Conservation (phyloP, 768 basidiomycete species). For the Phaeotremella skinneri region DNA sequence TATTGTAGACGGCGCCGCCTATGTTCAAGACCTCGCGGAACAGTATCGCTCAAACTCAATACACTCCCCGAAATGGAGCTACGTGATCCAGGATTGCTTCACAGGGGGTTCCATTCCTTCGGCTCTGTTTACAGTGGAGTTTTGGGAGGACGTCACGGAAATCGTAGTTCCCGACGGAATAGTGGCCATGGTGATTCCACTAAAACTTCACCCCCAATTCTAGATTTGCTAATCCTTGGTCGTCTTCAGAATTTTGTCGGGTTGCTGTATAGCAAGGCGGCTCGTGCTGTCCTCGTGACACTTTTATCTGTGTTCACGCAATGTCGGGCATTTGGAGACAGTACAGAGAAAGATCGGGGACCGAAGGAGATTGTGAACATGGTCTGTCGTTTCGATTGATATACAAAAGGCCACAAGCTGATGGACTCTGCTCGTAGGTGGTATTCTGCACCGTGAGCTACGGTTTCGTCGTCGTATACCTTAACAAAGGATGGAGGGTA, state of each 20-base stretch:
- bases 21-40: constrained; percentile 58
- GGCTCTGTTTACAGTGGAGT: constrained; percentile 78
- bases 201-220: background rate
- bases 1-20: constrained; percentile 72
- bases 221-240: constrained; percentile 11
- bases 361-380: constrained; percentile 69
- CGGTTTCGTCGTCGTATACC: constrained; percentile 63
- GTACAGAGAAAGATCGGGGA: constrained; percentile 49
- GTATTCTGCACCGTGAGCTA: constrained; percentile 70
- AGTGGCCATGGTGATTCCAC: constrained; percentile 68
- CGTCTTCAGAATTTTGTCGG: constrained; percentile 75
- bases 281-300: constrained; percentile 68
- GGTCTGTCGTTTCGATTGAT: constrained; percentile 55
- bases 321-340: constrained; percentile 83
- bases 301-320: constrained; percentile 67
- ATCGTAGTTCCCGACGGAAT: constrained; percentile 70
- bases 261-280: constrained; percentile 61
- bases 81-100: constrained; percentile 84
- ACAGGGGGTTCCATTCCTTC: constrained; percentile 88
- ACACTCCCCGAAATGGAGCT: constrained; percentile 54
- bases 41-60: constrained; percentile 26
- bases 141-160: constrained; percentile 69
- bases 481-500: constrained; percentile 63
- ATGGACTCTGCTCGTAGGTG: constrained; percentile 57
- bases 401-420: constrained; percentile 2